Base-by-base conservation (phyloP, 2,329 filamentous ascomycete species). In the Pseudogymnoascus sp. region DNA sequence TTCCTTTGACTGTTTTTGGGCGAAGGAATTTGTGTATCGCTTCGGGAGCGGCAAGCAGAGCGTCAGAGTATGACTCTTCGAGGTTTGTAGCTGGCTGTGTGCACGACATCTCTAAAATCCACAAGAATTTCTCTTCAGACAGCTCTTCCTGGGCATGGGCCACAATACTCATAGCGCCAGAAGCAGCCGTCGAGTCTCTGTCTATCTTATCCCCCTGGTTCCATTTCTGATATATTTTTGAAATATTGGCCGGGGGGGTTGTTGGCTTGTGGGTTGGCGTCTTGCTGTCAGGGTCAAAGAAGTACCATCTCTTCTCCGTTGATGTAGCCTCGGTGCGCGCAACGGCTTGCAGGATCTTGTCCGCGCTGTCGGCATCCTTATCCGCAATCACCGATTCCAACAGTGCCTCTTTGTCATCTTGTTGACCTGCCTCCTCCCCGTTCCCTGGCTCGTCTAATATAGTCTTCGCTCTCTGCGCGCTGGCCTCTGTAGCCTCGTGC, bases 401-500 rank as follows among this genome's bases (percentile, higher is more conserved):
- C 25, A 80, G 68, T 14, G 37, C 61, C 38, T 33, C 47, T 5
- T 61, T 62, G 23, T 60, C 61, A 2, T 59, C 62, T 4, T 16
- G n/a, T 37, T 47, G 65, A 11, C 67, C 69, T 5, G 67, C 66
- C 10, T 69, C 66, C 18, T 70, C 71, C 23, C 70, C 66, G 16
- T 66, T 62, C 35, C 69, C 37, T 60, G 67, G 35, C 23, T 64
- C 64, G 23, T 66, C 67, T 63, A 77, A 69, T 60, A 71, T 73
- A 64, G 70, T 75, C 65, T 74, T 75, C 23, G 73, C 63, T 59
- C 71, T 66, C 62, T 77, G 75, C 5, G 79, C 79, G 65, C 81
- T 85, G 14, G 81, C 84, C 61, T 85, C 82, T 1, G 80, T 80
- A 40, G 83, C 82, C 44, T 84, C 78, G 65, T 90, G 84, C 63